Evolutionary conservation across 2,329 filamentous ascomycete genomes (phyloP), one percentile per base, ranked within the genome.

Genomic region (Pestalotiopsis sp.): DNA sequence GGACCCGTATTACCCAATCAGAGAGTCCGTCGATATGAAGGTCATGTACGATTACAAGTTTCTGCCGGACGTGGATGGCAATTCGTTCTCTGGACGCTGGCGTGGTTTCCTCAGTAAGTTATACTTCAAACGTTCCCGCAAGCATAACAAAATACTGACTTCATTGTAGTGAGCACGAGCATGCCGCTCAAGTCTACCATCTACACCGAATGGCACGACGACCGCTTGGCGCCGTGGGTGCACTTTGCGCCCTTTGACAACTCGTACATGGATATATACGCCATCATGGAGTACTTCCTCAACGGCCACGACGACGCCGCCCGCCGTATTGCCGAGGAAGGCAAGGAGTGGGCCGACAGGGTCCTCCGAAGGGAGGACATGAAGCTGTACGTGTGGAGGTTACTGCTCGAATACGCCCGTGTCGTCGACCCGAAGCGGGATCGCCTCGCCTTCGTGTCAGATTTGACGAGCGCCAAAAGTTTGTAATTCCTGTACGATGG

Each of bases 161-260:
- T 9, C 7, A 7, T 22, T 3, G 0, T n/a, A 52, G 82, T 85
- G 30, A 90, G 86, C 48, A 91, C 86, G 1, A 89, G 86, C 59
- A 77, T 92, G 40, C 89, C 89, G 1, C 85, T 94, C 75, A 94
- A 94, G 78, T 86, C 88, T 13, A 93, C 91, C 3, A 84, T 93
- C 57, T 94, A 91, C 75, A 81, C 86, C 9, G 92, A 94, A 76
- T 94, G 92, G 92, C 91, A 93, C 75, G 91, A 93, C 75, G 85
- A 87, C 57, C 84, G 91, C 6, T 81, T 94, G 0, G 79, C 88
- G 14, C 87, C 90, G 0, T 94, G 91, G 91, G 81, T 86, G 70
- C 92, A 94, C 78, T 94, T 92, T 72, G 87, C 90, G 1, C 91
- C 92, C 1, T 84, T 94, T 73, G 89, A 92, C 76, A 91, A 91